Base-by-base conservation (phyloP, 352 stramenopile species). In the Plasmopara halstedii region DNA sequence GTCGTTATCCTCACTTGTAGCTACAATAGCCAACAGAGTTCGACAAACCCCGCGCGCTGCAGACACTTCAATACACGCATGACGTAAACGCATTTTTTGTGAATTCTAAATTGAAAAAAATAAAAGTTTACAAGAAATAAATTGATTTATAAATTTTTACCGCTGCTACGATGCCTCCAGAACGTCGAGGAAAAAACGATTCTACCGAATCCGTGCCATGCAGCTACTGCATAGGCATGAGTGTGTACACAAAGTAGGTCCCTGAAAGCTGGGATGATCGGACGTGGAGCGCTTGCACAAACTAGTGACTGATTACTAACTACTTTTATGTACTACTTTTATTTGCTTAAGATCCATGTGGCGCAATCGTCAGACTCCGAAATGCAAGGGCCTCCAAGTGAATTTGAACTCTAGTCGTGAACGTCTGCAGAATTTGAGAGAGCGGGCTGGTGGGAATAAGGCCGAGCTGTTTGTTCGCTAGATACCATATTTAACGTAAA, bases 201-300 rank as follows among this genome's bases (percentile, higher is more conserved):
- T 4, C 26, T 51, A 26, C 51, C 3, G 48, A 56, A 15, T 34
- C 25, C 1, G 56, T 52, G 0, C 45, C 57, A 1, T 85, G 74
- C 64, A 73, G 31, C 38, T 74, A 76, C 51, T 86, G 74, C 45
- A 32, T 86, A 6, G 74, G 74, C 35, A 42, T 86, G 26, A 79
- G 69, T 33, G 63, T 86, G 7, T 86, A 86, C 67, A 86, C 64
- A 47, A 80, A 67, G 74, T 86, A 54, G 38, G 63, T 27, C 17
- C 4, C 31, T 50, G 31, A 17, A 27, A 15, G 10, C 5, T 20
- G 4, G n/a, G n/a, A n/a, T n/a, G n/a, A n/a, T n/a, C n/a, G n/a
- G n/a, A n/a, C n/a, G n/a, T n/a, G n/a, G n/a, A n/a, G n/a, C n/a
- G n/a, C n/a, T n/a, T n/a, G n/a, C n/a, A n/a, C n/a, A n/a, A n/a